Evolutionary conservation across 2,329 filamentous ascomycete genomes (phyloP), one percentile per base, ranked within the genome.

Genomic region (Lachnellula arida): DNA sequence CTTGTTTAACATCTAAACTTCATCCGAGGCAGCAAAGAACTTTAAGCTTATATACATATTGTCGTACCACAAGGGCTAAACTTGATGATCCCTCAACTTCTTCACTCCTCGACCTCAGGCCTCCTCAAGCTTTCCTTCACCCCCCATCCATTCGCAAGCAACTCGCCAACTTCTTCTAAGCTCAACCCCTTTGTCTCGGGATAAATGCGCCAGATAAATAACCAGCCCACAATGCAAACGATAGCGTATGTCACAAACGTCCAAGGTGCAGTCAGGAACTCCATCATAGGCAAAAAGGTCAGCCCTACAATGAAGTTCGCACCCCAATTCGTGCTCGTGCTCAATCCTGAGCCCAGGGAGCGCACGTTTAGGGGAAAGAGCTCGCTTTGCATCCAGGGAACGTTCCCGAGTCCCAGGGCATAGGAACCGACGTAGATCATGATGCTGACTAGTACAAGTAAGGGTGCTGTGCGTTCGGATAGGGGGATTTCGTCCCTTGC

Each of bases 311-410:
- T 71, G 57, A 95, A 94, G 70, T 97, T 97, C 23, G 87, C 85
- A 4, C 80, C 81, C 93, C 93, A 97, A 67, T 88, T 97, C 6
- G 89, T 95, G 5, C 86, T 87, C 7, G 92, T 93, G 1, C 87
- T 81, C 5, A 90, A 71, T 0, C 85, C 85, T 56, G 86, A 89
- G 28, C 89, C 89, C 1, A 90, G 72, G 4, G 86, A 85, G 49
- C 89, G 84, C 46, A 91, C 88, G 32, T 80, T 79, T 48, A 92
- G 77, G 0, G 91, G 88, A 68, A 97, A 97, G 34, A 96, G 81
- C 74, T 97, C 93, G 64, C 87, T 90, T 74, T 96, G 92, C 79
- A 96, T 93, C 93, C 93, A 97, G 0, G 93, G 92, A 2, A 97
- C 91, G 65, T 91, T 95, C 8, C 93, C 93, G 2, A 97, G 79